Evolutionary conservation across 2,329 filamentous ascomycete genomes (phyloP).

Genomic region (Paraconiothyrium brasiliense): DNA sequence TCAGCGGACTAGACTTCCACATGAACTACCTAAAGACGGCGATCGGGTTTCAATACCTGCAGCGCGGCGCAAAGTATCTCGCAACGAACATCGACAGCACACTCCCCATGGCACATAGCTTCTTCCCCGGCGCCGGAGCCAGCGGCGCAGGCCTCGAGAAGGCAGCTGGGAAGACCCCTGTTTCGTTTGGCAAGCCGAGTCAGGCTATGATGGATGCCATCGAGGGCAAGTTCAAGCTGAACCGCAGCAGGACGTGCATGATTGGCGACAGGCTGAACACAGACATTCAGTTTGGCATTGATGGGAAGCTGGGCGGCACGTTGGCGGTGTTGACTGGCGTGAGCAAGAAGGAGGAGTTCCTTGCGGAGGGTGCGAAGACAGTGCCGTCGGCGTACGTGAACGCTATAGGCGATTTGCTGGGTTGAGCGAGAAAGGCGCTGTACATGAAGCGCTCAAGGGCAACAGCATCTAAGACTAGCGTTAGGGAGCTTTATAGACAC

Average conservation of each 20-base stretch:
- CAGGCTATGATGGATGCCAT: slow-evolving; percentile 99
- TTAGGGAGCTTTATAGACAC: slow-evolving; percentile 1
- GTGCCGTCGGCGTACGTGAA: slow-evolving; percentile 87
- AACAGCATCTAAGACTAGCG: not conserved
- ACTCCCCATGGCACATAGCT: slow-evolving; percentile 78
- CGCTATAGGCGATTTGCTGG: slow-evolving; percentile 77
- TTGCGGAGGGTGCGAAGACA: slow-evolving; percentile 72
- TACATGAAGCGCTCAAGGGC: not conserved
- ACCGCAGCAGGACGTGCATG: slow-evolving; percentile 90
- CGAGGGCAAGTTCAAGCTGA: slow-evolving; percentile 92
- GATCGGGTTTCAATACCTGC: slow-evolving; percentile 85
- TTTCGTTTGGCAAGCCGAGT: slow-evolving; percentile 90
- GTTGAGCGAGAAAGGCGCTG: slow-evolving; percentile 22
- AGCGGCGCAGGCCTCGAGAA: slow-evolving; percentile 80
- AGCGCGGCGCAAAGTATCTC: slow-evolving; percentile 82
- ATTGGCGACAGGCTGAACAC: slow-evolving; percentile 93
- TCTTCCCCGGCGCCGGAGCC: slow-evolving; percentile 93
- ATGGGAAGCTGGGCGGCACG: slow-evolving; percentile 90
- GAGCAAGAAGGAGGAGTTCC: slow-evolving; percentile 82
- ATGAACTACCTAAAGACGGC: slow-evolving; percentile 94
- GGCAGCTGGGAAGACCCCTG: slow-evolving; percentile 69
- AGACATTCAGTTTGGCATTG: slow-evolving; percentile 93
- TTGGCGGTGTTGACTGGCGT: slow-evolving; percentile 92
- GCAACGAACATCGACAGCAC: slow-evolving; percentile 95
- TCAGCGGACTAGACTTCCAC: slow-evolving; percentile 92